Evolutionary conservation across 2,329 filamentous ascomycete genomes (phyloP), one percentile per base, ranked within the genome.

Genomic region (Sphaerulina populicola): DNA sequence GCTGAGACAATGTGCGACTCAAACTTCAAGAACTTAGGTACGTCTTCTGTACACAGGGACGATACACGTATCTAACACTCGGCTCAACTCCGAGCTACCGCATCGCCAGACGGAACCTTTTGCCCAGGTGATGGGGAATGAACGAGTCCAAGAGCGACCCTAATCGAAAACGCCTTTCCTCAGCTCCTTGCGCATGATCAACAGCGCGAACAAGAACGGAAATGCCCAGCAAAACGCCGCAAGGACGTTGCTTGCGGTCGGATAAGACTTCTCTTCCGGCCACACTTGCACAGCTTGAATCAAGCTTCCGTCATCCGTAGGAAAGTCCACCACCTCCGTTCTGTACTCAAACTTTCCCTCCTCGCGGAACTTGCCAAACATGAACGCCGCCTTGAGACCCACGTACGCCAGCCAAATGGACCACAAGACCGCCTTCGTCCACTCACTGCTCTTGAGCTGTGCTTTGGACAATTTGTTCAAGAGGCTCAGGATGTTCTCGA

Each of bases 141-240:
- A 12, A 11, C 18, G 6, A 11, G 9, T 27, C 8, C 10, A 15
- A 15, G 37, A 11, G 9, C n/a, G 37, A 39, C 14, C 37, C 21
- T 39, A 18, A n/a, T 48, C 45, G 29, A 48, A 48, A 10, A 38
- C 41, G 8, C 45, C 45, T 30, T 21, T 48, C 29, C 33, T 30
- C 35, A 48, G 45, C 23, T 48, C 37, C 38, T 37, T 48, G 14
- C 45, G 38, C 45, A 48, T 48, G 3, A 48, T 48, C 27, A 31
- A 39, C 7, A 48, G 14, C 12, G 45, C 40, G 38, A 31, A 48
- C 45, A 37, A 48, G 37, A 48, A 48, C 12, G 45, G 45, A 10
- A 41, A 33, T 15, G 23, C 23, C 45, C 37, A 33, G 11, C 31
- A 2, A 4, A 40, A 31, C 6, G 45, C 45, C n/a, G 36, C 45